Conservation (phyloP, 148 eudicot species). For the Tetragonia tetragonoides region DNA sequence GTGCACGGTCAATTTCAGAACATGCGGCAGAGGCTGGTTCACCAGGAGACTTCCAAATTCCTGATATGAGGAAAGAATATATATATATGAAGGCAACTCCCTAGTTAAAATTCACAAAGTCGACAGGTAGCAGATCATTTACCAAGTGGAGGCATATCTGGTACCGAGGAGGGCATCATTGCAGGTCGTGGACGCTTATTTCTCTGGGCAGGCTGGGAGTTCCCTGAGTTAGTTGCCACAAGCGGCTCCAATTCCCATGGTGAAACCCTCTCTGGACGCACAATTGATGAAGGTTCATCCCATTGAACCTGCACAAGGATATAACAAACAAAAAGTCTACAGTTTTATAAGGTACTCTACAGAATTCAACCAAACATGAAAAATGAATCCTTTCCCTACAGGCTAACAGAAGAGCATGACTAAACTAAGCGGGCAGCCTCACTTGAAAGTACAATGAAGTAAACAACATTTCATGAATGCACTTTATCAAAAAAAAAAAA, state of each 20-base stretch:
- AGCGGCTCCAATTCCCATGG: conserved; percentile 95
- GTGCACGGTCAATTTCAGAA: conserved; percentile 53
- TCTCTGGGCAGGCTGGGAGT: conserved; percentile 62
- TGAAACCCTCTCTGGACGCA: conserved; percentile 85
- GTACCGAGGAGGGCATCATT: conserved; percentile 46
- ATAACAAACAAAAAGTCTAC: background rate
- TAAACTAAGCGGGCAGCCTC: background rate
- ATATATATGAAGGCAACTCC: background rate
- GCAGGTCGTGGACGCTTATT: conserved; percentile 69
- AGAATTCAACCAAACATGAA: background rate
- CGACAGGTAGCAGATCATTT: conserved; percentile 21
- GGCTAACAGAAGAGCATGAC: background rate
- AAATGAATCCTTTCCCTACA: background rate
- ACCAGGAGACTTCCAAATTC: conserved; percentile 60
- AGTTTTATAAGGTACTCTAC: too few species aligned
- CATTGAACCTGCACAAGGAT: conserved; percentile 70
- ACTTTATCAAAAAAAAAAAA: too few species aligned
- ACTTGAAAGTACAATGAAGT: background rate
- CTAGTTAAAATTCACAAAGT: conserved; percentile 1
- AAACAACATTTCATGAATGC: too few species aligned
- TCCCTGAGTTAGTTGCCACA: conserved; percentile 50
- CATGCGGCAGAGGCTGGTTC: conserved; percentile 49
- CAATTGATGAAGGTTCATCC: conserved; percentile 89
- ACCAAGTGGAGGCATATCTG: conserved; percentile 63
- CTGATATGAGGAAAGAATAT: conserved; percentile 28